Evolutionary conservation across 768 basidiomycete species (phyloP).

Genomic region (Bullera alba): DNA sequence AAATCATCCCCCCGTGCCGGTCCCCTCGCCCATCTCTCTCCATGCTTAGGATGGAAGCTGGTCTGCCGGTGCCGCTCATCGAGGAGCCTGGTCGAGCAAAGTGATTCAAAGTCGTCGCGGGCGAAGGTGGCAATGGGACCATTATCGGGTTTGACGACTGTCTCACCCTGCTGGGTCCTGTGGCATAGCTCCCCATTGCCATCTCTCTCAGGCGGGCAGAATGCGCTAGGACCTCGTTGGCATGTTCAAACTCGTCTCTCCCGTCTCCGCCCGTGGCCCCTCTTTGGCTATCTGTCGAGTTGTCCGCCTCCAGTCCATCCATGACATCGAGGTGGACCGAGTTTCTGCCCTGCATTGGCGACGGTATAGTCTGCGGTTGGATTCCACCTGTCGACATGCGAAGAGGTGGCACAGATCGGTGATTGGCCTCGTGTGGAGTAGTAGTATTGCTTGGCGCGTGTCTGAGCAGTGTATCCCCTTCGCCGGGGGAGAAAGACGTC

Average conservation of each 20-base stretch:
- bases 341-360: neutral
- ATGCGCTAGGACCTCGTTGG: slow-evolving; percentile 5
- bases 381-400: neutral
- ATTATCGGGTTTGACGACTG: slow-evolving; percentile 14
- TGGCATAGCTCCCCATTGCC: slow-evolving; percentile 3
- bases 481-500: neutral
- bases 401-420: neutral
- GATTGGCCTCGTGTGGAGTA: neutral
- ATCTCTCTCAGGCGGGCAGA: slow-evolving; percentile 2
- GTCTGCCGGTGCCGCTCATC: neutral
- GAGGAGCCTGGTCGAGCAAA: slow-evolving; percentile 5
- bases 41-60: too few species aligned
- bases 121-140: slow-evolving; percentile 29
- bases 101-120: slow-evolving; percentile 1
- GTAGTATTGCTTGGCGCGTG: neutral
- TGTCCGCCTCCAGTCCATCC: slow-evolving; percentile 1
- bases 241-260: neutral
- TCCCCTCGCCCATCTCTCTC: neutral
- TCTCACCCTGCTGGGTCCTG: neutral
- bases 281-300: neutral
- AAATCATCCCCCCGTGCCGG: neutral
- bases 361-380: slow-evolving; percentile 1
- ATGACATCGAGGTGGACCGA: slow-evolving; percentile 8
- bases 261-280: neutral
- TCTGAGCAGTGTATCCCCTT: neutral